Conservation (phyloP, 148 eudicot genomes). For the Fagopyrum tataricum region DNA sequence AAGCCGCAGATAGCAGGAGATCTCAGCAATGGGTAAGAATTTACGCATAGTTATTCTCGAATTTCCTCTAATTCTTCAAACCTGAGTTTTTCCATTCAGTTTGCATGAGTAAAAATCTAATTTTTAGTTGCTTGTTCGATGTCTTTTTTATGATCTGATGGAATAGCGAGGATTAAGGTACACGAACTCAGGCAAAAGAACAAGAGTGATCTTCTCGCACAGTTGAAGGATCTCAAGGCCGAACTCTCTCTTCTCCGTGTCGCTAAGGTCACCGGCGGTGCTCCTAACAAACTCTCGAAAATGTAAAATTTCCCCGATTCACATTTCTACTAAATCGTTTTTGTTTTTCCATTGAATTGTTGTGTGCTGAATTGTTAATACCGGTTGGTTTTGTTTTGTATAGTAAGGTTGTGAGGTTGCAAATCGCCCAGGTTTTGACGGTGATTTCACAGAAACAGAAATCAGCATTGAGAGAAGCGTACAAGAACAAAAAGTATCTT, state of each 20-base stretch:
- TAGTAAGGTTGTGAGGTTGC: constrained; percentile 49
- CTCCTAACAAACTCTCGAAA: constrained; percentile 69
- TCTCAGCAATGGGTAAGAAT: constrained; percentile 11
- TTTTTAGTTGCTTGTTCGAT: neutral
- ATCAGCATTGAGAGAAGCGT: constrained; percentile 45
- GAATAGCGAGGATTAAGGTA: constrained; percentile 33
- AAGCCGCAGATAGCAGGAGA: constrained; percentile 7
- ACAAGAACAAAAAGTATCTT: constrained; percentile 58
- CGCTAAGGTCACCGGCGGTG: constrained; percentile 72
- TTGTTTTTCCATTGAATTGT: neutral
- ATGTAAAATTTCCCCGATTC: constrained; percentile 25
- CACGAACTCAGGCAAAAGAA: constrained; percentile 38
- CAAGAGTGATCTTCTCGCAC: constrained; percentile 37
- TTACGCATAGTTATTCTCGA: neutral
- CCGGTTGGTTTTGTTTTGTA: neutral
- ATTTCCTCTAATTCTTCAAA: neutral
- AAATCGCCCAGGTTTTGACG: constrained; percentile 54
- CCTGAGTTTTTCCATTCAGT: neutral
- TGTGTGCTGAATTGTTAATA: neutral
- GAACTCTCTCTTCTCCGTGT: constrained; percentile 62
- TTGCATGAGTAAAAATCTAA: neutral
- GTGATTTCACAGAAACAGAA: constrained; percentile 69
- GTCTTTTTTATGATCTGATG: neutral
- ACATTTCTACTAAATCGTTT: neutral
- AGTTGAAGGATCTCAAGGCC: constrained; percentile 53